A percentile compares a stretch with the other conserved stretches of the same genome.
phyloP scores from a whole-genome alignment of 495 filamentous ascomycete genomes.

The Aspergillus taichungensis region DNA sequence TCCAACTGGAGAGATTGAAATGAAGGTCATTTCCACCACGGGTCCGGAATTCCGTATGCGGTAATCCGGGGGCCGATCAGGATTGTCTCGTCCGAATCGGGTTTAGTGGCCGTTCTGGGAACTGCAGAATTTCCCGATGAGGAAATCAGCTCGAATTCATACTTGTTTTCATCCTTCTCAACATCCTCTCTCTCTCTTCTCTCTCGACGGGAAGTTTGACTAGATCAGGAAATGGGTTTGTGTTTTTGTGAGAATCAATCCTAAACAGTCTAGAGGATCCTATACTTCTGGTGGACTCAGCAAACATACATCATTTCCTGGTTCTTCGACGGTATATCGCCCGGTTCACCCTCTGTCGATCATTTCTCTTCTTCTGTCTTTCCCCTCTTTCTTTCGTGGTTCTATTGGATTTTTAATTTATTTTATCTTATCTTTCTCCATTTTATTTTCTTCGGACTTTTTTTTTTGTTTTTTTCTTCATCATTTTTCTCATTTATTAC shows the following conservation, averaged over 20 bases:
- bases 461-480: slow-evolving; percentile 5
- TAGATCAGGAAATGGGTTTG: no score
- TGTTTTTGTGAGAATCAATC: no score
- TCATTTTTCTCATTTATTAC: slow-evolving; percentile 8
- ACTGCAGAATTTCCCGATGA: background rate
- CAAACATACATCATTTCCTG: background rate
- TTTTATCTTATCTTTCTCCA: background rate
- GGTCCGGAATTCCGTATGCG: slow-evolving; percentile 1
- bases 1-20: no score
- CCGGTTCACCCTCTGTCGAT: slow-evolving; percentile 15
- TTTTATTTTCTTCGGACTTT: background rate
- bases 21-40: no score
- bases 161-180: no score
- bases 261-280: no score
- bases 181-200: no score
- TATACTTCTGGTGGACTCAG: no score
- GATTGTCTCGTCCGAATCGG: background rate
- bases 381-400: background rate
- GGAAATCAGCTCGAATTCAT: background rate
- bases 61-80: background rate
- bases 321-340: slow-evolving; percentile 7
- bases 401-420: slow-evolving; percentile 7
- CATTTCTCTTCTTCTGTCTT: background rate
- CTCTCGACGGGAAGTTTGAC: no score
- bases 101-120: slow-evolving; percentile 3